phyloP scores from a whole-genome alignment of 2,329 filamentous ascomycete species.

The Xylariaceae sp. region DNA sequence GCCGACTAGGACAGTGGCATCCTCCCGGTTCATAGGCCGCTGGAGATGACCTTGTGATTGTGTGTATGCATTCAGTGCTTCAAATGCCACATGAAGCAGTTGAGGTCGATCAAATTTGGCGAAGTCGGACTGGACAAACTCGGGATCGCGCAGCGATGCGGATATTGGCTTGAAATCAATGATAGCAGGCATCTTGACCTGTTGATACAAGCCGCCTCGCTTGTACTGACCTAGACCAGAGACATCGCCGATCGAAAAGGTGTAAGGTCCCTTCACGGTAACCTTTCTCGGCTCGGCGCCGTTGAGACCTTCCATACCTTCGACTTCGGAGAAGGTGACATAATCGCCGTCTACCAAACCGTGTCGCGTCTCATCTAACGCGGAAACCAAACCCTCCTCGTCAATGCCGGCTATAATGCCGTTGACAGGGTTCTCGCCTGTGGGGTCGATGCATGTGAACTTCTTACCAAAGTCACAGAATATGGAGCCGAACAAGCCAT shows the following conservation, averaged over 20 bases:
- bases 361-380: slow-evolving; percentile 91
- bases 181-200: slow-evolving; percentile 98
- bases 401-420: slow-evolving; percentile 92
- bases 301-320: slow-evolving; percentile 91
- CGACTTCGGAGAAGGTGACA: slow-evolving; percentile 90
- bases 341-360: slow-evolving; percentile 96
- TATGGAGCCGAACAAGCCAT: slow-evolving; percentile 90
- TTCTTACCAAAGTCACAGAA: slow-evolving; percentile 98
- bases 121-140: slow-evolving; percentile 91
- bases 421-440: slow-evolving; percentile 83
- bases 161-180: slow-evolving; percentile 86
- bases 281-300: slow-evolving; percentile 84
- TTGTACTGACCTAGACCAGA: slow-evolving; percentile 85
- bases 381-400: slow-evolving; percentile 88
- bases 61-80: slow-evolving; percentile 87
- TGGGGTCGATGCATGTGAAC: slow-evolving; percentile 88
- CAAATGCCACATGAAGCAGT: slow-evolving; percentile 90
- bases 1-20: slow-evolving; percentile 78
- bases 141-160: slow-evolving; percentile 80
- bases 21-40: slow-evolving; percentile 80
- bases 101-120: slow-evolving; percentile 96
- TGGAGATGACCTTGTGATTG: slow-evolving; percentile 78
- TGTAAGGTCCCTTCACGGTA: slow-evolving; percentile 93
- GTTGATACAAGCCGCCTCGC: slow-evolving; percentile 86
- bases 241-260: slow-evolving; percentile 95